Percentiles rank a stretch among this genome's conserved stretches.
phyloP scores from a whole-genome alignment of 306 rosid species.

The Calophaca sinica region DNA sequence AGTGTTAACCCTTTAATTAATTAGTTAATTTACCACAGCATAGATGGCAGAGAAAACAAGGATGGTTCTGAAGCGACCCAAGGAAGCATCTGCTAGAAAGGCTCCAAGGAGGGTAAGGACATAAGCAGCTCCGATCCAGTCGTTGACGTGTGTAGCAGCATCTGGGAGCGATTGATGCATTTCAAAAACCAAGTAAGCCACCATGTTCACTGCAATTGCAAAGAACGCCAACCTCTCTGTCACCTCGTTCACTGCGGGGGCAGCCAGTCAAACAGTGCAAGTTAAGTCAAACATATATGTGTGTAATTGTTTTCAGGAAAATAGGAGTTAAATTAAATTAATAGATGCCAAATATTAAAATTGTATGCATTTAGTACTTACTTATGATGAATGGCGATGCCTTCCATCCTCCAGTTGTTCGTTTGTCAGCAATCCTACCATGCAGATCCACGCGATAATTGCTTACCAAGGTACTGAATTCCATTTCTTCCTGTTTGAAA shows the following conservation, averaged over 20 bases:
- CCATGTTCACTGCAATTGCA: slow-evolving; percentile 63
- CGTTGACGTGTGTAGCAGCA: slow-evolving; percentile 62
- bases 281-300: neutral
- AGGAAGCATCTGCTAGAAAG: slow-evolving; percentile 63
- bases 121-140: slow-evolving; percentile 71
- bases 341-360: too few species aligned
- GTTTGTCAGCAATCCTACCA: slow-evolving; percentile 59
- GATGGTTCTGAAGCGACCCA: slow-evolving; percentile 72
- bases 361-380: neutral
- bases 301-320: too few species aligned
- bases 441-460: slow-evolving; percentile 56
- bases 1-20: too few species aligned
- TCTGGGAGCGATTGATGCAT: slow-evolving; percentile 60
- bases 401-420: slow-evolving; percentile 68
- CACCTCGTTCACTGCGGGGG: slow-evolving; percentile 58
- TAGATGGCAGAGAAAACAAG: slow-evolving; percentile 57
- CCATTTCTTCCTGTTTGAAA: slow-evolving; percentile 43
- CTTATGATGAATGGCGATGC: slow-evolving; percentile 70
- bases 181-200: slow-evolving; percentile 53
- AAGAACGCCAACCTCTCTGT: slow-evolving; percentile 66
- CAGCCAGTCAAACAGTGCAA: neutral
- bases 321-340: too few species aligned
- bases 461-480: slow-evolving; percentile 48
- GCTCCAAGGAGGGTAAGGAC: slow-evolving; percentile 66
- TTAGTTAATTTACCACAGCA: slow-evolving; percentile 34